Evolutionary conservation across 257 asterid species (phyloP).

Genomic region (Striga asiatica): DNA sequence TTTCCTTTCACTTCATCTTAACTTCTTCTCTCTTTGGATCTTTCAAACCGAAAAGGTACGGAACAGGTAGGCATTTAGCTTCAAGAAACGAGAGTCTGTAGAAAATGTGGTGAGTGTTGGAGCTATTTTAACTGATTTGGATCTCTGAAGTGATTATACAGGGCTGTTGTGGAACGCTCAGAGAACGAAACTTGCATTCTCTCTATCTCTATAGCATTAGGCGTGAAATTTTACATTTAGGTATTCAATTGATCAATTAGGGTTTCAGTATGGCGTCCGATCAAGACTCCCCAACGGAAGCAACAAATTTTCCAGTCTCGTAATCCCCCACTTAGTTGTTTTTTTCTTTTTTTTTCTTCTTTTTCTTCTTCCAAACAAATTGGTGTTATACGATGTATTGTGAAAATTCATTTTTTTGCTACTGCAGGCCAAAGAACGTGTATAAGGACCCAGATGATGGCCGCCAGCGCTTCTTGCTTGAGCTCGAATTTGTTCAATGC

Average conservation of each 20-base stretch:
- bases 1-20: too few species aligned
- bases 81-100: too few species aligned
- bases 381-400: background rate
- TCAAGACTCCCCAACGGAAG: conserved; percentile 29
- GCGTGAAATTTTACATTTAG: background rate
- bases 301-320: conserved; percentile 30
- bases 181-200: too few species aligned
- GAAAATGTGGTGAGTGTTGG: too few species aligned
- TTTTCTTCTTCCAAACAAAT: background rate
- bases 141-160: too few species aligned
- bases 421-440: conserved; percentile 35
- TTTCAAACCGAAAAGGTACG: too few species aligned
- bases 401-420: background rate
- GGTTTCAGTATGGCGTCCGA: conserved; percentile 28
- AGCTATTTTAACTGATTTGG: too few species aligned
- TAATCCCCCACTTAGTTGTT: conserved; percentile 8
- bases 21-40: too few species aligned
- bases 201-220: too few species aligned
- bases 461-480: conserved; percentile 80
- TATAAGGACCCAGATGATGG: conserved; percentile 95
- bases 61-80: too few species aligned
- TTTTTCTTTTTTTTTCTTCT: background rate
- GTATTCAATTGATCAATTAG: background rate
- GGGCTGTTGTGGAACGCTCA: too few species aligned
- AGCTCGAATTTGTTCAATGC: conserved; percentile 88